A percentile compares a stretch with the other conserved stretches of the same genome.
phyloP scores from a whole-genome alignment of 78 protist species.

The Kipferlia bialata region DNA sequence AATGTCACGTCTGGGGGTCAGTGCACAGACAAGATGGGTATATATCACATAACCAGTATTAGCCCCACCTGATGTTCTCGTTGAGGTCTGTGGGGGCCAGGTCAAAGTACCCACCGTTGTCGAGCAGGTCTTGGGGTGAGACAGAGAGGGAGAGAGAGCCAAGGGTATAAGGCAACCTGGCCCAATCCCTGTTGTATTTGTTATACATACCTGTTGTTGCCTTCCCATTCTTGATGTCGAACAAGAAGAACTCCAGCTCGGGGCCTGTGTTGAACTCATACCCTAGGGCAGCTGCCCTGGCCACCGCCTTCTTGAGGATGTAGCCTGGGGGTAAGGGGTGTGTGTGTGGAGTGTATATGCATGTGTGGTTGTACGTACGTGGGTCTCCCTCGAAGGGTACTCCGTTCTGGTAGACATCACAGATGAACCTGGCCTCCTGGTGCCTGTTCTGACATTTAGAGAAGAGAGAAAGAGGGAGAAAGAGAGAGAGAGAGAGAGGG shows the following conservation, averaged over 20 bases:
- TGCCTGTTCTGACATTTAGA: no score
- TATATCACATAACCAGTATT: neutral
- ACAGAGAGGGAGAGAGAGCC: no score
- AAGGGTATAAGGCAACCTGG: no score
- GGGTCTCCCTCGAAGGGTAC: no score
- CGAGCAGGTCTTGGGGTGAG: neutral
- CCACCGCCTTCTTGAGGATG: no score
- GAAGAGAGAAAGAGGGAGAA: no score
- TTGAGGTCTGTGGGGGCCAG: neutral
- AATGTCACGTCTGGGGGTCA: neutral
- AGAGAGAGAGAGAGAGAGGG: no score
- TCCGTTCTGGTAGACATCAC: no score
- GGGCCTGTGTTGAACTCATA: conserved; percentile 5
- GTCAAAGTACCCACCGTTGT: neutral
- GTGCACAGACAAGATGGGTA: neutral
- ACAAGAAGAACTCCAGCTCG: conserved; percentile 8
- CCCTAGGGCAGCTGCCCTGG: neutral
- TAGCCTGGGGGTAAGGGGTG: no score
- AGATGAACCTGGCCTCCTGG: no score
- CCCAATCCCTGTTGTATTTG: neutral
- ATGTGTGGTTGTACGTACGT: no score
- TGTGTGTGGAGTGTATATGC: no score
- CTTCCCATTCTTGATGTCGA: neutral
- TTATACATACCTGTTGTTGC: neutral
- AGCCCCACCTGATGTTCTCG: conserved; percentile 9